Percentiles rank a stretch among this genome's conserved stretches.
Evolutionary conservation across 257 asterid genomes (phyloP).

Genomic region (Agastache rugosa): DNA sequence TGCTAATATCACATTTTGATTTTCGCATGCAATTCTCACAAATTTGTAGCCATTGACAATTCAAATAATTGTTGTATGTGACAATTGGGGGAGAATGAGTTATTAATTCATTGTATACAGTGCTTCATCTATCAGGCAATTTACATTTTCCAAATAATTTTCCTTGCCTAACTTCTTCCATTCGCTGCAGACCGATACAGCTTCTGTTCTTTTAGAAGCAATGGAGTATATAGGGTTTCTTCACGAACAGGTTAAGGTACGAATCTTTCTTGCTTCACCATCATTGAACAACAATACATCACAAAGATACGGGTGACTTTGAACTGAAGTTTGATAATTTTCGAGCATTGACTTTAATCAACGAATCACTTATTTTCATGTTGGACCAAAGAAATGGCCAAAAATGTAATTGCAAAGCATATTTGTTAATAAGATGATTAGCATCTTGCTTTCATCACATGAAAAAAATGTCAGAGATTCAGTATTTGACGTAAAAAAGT

Average conservation of each 20-base stretch:
- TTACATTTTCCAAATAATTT: background rate
- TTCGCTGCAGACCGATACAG: conserved; percentile 76
- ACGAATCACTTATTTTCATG: background rate
- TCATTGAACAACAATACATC: background rate
- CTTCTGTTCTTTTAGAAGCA: conserved; percentile 87
- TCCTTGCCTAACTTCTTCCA: background rate
- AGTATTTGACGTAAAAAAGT: background rate
- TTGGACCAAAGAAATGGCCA: background rate
- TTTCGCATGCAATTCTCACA: background rate
- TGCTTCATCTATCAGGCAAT: conserved; percentile 6
- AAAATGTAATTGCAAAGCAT: background rate
- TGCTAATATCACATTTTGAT: background rate
- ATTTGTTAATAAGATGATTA: too few relatives aligned
- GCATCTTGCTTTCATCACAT: conserved; percentile 9
- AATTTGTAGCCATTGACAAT: background rate
- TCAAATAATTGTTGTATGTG: background rate
- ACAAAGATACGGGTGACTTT: background rate
- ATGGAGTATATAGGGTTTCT: conserved; percentile 86
- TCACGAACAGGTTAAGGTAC: conserved; percentile 90
- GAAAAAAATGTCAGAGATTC: background rate
- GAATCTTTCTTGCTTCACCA: background rate
- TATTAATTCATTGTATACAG: background rate
- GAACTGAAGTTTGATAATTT: background rate
- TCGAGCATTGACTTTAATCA: background rate
- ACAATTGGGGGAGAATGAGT: background rate